These are phyloP conservation scores for Lentinula lateritia DNA, from an alignment of 768 basidiomycete species.

Conservation along the genomic window DNA sequence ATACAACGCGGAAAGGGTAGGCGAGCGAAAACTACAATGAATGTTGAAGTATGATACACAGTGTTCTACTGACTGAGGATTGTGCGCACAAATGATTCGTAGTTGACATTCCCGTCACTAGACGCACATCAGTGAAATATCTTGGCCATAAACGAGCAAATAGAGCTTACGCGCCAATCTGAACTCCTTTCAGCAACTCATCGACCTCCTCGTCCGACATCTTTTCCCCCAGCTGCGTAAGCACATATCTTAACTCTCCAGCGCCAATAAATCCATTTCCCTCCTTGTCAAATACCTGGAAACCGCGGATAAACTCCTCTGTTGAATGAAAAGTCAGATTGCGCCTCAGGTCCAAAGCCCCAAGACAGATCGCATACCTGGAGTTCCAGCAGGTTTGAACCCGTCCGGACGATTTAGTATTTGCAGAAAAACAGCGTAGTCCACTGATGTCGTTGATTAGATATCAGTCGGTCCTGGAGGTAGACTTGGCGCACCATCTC, in stretches of 20 bases:
- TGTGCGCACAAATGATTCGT: constrained; percentile 93
- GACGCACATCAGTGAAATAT: constrained; percentile 7
- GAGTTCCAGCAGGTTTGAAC: constrained; percentile 95
- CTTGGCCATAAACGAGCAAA: neutral
- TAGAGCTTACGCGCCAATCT: constrained; percentile 72
- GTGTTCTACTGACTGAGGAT: constrained; percentile 73
- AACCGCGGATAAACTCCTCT: constrained; percentile 99
- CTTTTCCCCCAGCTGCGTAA: constrained; percentile 97
- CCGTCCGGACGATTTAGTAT: constrained; percentile 95
- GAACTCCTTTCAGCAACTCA: constrained; percentile 93
- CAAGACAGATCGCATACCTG: constrained; percentile 49
- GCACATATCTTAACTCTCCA: constrained; percentile 86
- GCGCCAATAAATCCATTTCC: constrained; percentile 90
- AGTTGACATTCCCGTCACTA: constrained; percentile 96
- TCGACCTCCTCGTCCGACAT: constrained; percentile 98
- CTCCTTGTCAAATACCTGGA: constrained; percentile 98
- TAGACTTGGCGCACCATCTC: constrained; percentile 51
- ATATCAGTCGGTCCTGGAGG: neutral
- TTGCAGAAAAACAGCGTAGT: constrained; percentile 85
- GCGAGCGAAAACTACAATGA: neutral
- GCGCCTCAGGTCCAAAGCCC: neutral
- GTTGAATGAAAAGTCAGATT: constrained; percentile 5
- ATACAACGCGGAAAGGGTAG: neutral
- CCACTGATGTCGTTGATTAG: constrained; percentile 45
- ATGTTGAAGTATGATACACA: neutral